Conservation (phyloP, 306 rosid species). For the Ormosia emarginata region DNA sequence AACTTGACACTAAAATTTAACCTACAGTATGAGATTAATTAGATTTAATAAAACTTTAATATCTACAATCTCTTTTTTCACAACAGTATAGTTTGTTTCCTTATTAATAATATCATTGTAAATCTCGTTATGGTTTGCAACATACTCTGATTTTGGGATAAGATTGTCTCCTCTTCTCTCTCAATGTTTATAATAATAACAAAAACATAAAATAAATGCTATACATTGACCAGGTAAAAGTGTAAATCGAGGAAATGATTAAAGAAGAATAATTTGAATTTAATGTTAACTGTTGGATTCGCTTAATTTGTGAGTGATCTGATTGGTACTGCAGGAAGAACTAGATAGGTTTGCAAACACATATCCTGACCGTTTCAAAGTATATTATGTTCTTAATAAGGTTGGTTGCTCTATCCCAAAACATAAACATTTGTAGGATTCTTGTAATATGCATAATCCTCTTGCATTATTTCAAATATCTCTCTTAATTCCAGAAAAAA, state of each 20-base stretch:
- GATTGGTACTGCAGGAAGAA: conserved; percentile 41
- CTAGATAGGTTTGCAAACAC: conserved; percentile 29
- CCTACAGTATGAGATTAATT: background rate
- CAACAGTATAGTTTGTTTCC: background rate
- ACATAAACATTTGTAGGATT: background rate
- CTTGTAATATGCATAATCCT: background rate
- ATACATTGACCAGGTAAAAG: background rate
- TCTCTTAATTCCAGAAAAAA: background rate
- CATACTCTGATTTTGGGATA: background rate
- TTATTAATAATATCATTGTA: background rate
- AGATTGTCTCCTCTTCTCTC: background rate
- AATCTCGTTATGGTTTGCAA: background rate
- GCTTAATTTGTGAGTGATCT: background rate
- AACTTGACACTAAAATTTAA: background rate
- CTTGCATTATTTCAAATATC: background rate
- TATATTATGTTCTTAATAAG: conserved; percentile 45
- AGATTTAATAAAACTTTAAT: too few relatives aligned
- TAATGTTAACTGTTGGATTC: background rate
- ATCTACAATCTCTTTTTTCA: background rate
- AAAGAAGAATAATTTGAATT: background rate
- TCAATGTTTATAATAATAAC: background rate
- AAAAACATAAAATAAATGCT: too few relatives aligned
- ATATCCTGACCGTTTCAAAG: conserved; percentile 32
- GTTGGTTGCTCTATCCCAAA: conserved; percentile 21
- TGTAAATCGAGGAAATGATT: background rate